These are phyloP conservation scores for Xylaria sp. DNA, from an alignment of 2,329 filamentous ascomycete genomes.

Conservation along the genomic window DNA sequence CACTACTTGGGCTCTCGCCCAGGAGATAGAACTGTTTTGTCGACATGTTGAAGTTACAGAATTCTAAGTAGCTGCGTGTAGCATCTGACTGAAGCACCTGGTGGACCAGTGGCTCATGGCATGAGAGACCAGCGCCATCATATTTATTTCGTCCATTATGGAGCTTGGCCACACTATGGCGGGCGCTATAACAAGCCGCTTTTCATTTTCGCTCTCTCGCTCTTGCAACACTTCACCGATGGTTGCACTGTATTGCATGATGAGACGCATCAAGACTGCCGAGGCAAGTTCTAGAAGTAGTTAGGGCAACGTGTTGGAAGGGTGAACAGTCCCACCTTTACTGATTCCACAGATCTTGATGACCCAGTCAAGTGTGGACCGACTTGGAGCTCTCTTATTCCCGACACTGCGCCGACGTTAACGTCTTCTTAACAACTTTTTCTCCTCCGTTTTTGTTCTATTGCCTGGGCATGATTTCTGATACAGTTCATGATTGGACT, in stretches of 20 bases:
- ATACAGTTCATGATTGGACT: background rate
- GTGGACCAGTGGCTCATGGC: background rate
- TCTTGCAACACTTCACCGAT: constrained; percentile 15
- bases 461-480: background rate
- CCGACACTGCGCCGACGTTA: background rate
- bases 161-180: background rate
- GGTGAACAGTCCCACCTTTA: background rate
- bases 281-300: constrained; percentile 27
- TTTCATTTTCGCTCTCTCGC: constrained; percentile 24
- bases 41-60: constrained; percentile 46
- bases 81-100: background rate
- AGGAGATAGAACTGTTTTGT: constrained; percentile 56
- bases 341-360: background rate
- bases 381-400: background rate
- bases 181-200: background rate
- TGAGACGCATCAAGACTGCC: constrained; percentile 9
- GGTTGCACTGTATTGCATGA: background rate
- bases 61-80: background rate
- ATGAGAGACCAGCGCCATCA: constrained; percentile 8
- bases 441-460: background rate
- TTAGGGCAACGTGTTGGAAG: background rate
- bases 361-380: background rate
- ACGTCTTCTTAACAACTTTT: background rate
- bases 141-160: constrained; percentile 30
- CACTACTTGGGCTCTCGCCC: constrained; percentile 53